phyloP scores from a whole-genome alignment of 2,329 filamentous ascomycete species.

The Penicillium sp. region DNA sequence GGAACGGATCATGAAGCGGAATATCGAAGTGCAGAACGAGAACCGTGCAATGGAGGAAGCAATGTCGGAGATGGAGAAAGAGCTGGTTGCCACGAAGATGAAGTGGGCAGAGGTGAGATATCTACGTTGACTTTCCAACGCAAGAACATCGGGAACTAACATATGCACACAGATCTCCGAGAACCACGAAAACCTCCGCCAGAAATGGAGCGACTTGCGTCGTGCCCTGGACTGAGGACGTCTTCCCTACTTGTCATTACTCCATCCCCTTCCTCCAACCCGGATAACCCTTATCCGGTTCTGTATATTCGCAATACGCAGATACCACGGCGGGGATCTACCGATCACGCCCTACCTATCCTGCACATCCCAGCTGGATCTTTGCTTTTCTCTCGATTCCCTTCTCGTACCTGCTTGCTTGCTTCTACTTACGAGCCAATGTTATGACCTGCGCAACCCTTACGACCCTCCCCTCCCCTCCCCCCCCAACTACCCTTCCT shows the following conservation, averaged over 20 bases:
- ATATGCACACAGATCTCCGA: slow-evolving; percentile 57
- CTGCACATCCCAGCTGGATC: slow-evolving; percentile 15
- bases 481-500: slow-evolving; percentile 10
- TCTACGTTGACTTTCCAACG: not conserved
- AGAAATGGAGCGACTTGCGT: slow-evolving; percentile 72
- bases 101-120: slow-evolving; percentile 80
- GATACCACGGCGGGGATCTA: slow-evolving; percentile 17
- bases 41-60: slow-evolving; percentile 86
- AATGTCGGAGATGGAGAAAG: slow-evolving; percentile 84
- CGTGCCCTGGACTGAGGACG: slow-evolving; percentile 49
- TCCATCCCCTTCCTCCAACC: not conserved
- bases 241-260: not conserved
- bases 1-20: slow-evolving; percentile 86
- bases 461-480: slow-evolving; percentile 2
- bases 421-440: slow-evolving; percentile 6
- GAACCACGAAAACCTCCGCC: slow-evolving; percentile 65
- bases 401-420: not conserved
- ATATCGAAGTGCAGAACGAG: slow-evolving; percentile 89
- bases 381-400: slow-evolving; percentile 9
- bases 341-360: slow-evolving; percentile 15
- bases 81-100: slow-evolving; percentile 92
- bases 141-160: not conserved
- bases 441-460: slow-evolving; percentile 8
- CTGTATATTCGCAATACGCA: slow-evolving; percentile 23
- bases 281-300: slow-evolving; percentile 5